Conservation (phyloP, 2,329 filamentous ascomycete species). For the Lasiodiplodia sp. region DNA sequence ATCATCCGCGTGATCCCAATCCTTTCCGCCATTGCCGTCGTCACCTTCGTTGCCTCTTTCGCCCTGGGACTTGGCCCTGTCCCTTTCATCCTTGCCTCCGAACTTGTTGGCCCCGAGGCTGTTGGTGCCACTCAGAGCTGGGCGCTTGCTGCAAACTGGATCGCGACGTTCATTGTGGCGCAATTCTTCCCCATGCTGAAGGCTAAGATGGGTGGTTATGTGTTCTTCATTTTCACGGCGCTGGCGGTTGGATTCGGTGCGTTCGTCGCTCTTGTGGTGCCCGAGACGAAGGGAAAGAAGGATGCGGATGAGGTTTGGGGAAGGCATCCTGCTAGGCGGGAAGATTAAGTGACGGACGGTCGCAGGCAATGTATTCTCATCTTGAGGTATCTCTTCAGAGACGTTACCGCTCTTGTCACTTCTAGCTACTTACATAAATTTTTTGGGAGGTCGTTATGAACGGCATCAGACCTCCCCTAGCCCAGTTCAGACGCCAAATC, state of each 20-base stretch:
- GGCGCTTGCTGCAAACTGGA: slow-evolving; percentile 85
- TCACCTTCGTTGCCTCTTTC: slow-evolving; percentile 88
- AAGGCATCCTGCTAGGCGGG: slow-evolving; percentile 56
- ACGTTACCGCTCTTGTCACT: neutral
- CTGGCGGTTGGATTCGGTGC: slow-evolving; percentile 72
- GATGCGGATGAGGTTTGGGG: slow-evolving; percentile 93
- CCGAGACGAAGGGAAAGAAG: slow-evolving; percentile 87
- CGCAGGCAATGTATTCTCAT: neutral
- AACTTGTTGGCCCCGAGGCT: slow-evolving; percentile 88
- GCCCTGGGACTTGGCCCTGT: slow-evolving; percentile 91
- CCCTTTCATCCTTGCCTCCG: slow-evolving; percentile 91
- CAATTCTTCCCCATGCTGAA: slow-evolving; percentile 95
- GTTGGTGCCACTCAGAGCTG: slow-evolving; percentile 92
- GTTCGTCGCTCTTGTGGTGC: slow-evolving; percentile 78
- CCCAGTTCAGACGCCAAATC: too few relatives aligned
- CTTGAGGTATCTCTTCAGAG: neutral
- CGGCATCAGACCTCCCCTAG: too few relatives aligned
- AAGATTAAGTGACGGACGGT: slow-evolving; percentile 34
- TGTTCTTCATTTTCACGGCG: slow-evolving; percentile 89
- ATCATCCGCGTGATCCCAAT: slow-evolving; percentile 77
- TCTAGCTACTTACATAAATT: neutral
- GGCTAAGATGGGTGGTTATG: slow-evolving; percentile 77
- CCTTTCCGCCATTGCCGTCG: slow-evolving; percentile 79
- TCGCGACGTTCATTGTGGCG: slow-evolving; percentile 88
- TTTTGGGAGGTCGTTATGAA: too few relatives aligned